Base-by-base conservation (phyloP, 2,329 filamentous ascomycete species). In the Teratosphaeria nubilosa region DNA sequence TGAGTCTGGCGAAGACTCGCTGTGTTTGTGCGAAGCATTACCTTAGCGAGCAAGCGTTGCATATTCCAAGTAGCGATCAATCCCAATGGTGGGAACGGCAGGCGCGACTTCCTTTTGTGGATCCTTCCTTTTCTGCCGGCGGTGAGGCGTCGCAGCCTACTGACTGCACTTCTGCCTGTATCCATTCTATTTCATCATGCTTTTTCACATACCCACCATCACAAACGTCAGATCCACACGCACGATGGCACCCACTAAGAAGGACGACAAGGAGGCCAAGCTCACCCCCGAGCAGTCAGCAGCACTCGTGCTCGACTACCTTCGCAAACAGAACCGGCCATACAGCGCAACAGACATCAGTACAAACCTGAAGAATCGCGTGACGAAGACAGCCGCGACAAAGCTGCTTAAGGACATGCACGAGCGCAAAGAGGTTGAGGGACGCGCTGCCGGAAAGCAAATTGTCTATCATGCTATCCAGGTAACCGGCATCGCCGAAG, bases 381-480 rank as follows among this genome's bases (percentile, higher is more conserved):
- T 72, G 51, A 68, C 68, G 55, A 71, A 72, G 50, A 81, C 82
- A 13, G 76, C 81, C 51, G 78, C 83, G 25, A 78, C 78, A 30
- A 87, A 86, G 70, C 67, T 82, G 32, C 73, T 87, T 34, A 85
- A 83, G 64, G 83, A 86, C 59, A 73, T 87, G 68, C 79, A 83
- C 60, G 82, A 86, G 63, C 77, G 76, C 50, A 80, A 80, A 11
- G 72, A 82, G 63, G 81, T 87, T 50, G 81, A 82, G 65, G 82
- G 80, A 54, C 80, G 80, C 54, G 72, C 75, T 45, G 76, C 82
- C 45, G 82, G 83, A 22, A 86, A 85, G 70, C 82, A 85, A 65
- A 74, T 77, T 45, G 82, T 86, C 59, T 86, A 85, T 67, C 83
- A 86, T 69, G 75, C 77, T 37, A 63, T 76, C 6, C 77, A 79